Evolutionary conservation across 2,329 filamentous ascomycete genomes (phyloP), one percentile per base, ranked within the genome.

Genomic region (Aspergillus sclerotialis): DNA sequence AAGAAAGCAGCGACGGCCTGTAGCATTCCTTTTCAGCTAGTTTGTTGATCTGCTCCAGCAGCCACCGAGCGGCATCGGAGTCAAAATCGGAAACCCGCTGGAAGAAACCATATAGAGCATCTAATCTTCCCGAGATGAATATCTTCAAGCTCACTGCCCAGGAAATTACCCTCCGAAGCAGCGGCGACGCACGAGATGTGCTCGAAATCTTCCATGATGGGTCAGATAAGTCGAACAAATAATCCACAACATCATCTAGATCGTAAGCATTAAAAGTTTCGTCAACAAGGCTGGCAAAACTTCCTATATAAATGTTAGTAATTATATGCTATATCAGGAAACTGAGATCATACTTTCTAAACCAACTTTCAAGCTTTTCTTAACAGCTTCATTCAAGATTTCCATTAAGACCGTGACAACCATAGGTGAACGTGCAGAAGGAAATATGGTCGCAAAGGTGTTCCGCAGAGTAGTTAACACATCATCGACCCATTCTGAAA

Each of bases 361-460:
- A 3, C 46, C 46, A 7, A 47, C 54, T 12, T 52, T 40, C 6
- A 63, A 41, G 15, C 52, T 48, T 21, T 57, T 54, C 33, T 60
- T 55, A n/a, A 61, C 34, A 1, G 44, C 42, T 29, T 63, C 61
- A 16, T 56, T 59, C 18, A 65, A 25, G 15, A 62, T 55, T 23
- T 65, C 61, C 21, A 65, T 32, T 6, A 66, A 37, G 24, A 50
- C 45, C 11, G 55, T 54, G 19, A 52, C 55, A 18, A 57, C 50
- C 32, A 57, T 60, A 1, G 59, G 62, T 1, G 62, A 62, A 25
- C 40, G 46, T 2, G 55, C 45, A 24, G 44, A 14, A 5, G 46
- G 39, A 35, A 61, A 61, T 5, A 55, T 36, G 2, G 40, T 41
- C 3, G 35, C 35, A 21, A 63, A 49, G 1, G 52, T 36, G 4